Conservation (phyloP, 208 protist genomes). For the Leishmania guyanensis region DNA sequence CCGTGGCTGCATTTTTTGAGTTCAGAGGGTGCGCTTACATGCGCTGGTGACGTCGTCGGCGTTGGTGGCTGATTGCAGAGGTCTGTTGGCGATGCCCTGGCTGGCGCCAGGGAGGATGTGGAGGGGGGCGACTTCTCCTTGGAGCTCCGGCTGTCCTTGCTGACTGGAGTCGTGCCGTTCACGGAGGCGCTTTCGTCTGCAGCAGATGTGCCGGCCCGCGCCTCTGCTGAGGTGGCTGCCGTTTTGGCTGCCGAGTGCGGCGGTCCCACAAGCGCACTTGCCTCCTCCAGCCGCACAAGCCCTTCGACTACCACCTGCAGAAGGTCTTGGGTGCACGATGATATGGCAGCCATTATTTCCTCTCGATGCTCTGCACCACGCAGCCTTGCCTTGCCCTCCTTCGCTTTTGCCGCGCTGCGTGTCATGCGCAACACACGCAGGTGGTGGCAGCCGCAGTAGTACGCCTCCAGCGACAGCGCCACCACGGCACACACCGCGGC, state of each 20-base stretch:
- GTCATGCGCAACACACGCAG: slow-evolving; percentile 20
- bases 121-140: not conserved
- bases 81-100: not conserved
- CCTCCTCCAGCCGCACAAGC: slow-evolving; percentile 71
- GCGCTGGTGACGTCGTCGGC: not conserved
- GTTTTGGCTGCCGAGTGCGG: slow-evolving; percentile 15
- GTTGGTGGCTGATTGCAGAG: not conserved
- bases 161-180: slow-evolving; percentile 1
- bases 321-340: slow-evolving; percentile 53
- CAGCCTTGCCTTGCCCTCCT: slow-evolving; percentile 7
- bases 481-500: slow-evolving; percentile 72
- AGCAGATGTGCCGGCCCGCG: not conserved
- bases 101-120: not conserved
- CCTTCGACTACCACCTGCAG: slow-evolving; percentile 81
- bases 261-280: slow-evolving; percentile 39
- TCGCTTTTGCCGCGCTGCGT: slow-evolving; percentile 15
- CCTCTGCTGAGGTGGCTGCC: not conserved
- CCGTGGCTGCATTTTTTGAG: not conserved
- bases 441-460: slow-evolving; percentile 30
- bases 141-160: not conserved
- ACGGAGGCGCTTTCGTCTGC: not conserved
- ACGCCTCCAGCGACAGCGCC: slow-evolving; percentile 47
- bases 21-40: not conserved
- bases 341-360: slow-evolving; percentile 15
- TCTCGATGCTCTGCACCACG: slow-evolving; percentile 6